Base-by-base conservation (phyloP, 306 rosid genomes). In the Adenanthera pavonina region DNA sequence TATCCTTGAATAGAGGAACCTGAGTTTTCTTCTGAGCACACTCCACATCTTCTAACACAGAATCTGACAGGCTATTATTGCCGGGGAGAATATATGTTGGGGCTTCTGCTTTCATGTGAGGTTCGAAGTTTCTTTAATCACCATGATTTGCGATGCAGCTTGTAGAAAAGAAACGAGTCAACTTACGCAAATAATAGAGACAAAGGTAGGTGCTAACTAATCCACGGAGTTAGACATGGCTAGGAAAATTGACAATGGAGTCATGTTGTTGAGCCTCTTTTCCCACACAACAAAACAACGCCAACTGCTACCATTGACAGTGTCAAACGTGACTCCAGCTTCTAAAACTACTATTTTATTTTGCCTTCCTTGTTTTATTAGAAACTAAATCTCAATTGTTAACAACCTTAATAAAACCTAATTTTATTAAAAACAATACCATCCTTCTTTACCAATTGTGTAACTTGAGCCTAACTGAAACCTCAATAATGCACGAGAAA, bases 231-330 rank as follows among this genome's bases (percentile, higher is more conserved):
- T 75, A 65, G 84, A 82, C 17, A 59, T 77, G 64, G 87, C 59
- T 78, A 74, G 53, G 76, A 48, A 72, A 81, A 88, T 91, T 90
- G 94, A 93, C 91, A 90, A 85, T 79, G 75, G 83, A 9, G 81
- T 66, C 65, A 75, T 79, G 73, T 87, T 80, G 91, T 89, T 91
- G 91, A 87, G 85, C 90, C 87, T 74, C 81, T 83, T 84, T 89
- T 83, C 80, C 81, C 51, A 86, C 88, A 85, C 43, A 83, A 87
- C 87, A 92, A 88, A 84, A 84, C 74, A 72, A 53, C 47, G 61
- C 90, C 86, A 89, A 81, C 95, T 87, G 76, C 94, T 84, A 68
- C 91, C 83, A 84, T 75, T 80, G 56, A 81, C 59, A 76, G 52
- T 56, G 41, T 56, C 65, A 66, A 81, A 47, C 72, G 78, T 47